A percentile compares a stretch with the other conserved stretches of the same genome.
These are phyloP conservation scores for Neolecta irregularis DNA, from an alignment of 1,139 yeast species.

Conservation along the genomic window DNA sequence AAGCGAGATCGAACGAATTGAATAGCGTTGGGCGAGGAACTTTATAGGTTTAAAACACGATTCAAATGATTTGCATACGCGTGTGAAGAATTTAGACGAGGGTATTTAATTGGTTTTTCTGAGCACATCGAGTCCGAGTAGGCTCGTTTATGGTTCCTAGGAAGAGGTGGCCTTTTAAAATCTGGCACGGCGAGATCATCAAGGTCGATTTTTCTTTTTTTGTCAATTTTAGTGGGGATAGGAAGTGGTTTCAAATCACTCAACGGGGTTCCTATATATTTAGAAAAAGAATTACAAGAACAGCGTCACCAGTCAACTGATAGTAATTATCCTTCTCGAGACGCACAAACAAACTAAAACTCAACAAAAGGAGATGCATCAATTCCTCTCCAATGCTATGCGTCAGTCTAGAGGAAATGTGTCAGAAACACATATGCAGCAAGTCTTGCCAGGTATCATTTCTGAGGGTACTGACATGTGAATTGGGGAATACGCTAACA, in stretches of 20 bases:
- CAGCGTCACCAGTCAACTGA: constrained; percentile 11
- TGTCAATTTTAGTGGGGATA: background rate
- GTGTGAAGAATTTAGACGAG: background rate
- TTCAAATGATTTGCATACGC: background rate
- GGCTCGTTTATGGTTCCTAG: background rate
- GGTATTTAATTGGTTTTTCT: background rate
- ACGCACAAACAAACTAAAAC: constrained; percentile 10
- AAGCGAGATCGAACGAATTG: constrained; percentile 11
- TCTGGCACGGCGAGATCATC: background rate
- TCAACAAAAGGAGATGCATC: constrained; percentile 6
- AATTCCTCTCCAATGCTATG: constrained; percentile 12
- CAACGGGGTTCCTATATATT: constrained; percentile 1
- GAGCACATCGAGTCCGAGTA: background rate
- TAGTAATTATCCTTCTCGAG: constrained; percentile 6
- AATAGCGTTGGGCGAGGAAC: constrained; percentile 6
- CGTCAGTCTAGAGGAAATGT: constrained; percentile 1
- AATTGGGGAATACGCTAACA: constrained; percentile 10
- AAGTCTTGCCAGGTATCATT: constrained; percentile 4
- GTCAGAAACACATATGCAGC: constrained; percentile 1
- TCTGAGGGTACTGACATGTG: constrained; percentile 9
- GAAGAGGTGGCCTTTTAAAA: background rate
- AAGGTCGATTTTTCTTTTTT: background rate
- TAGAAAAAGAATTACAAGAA: constrained; percentile 4
- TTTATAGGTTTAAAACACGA: constrained; percentile 2
- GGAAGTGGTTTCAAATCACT: constrained; percentile 5